Evolutionary conservation across 2,329 filamentous ascomycete species (phyloP), one percentile per base, ranked within the genome.

Genomic region (Botrytis deweyae): DNA sequence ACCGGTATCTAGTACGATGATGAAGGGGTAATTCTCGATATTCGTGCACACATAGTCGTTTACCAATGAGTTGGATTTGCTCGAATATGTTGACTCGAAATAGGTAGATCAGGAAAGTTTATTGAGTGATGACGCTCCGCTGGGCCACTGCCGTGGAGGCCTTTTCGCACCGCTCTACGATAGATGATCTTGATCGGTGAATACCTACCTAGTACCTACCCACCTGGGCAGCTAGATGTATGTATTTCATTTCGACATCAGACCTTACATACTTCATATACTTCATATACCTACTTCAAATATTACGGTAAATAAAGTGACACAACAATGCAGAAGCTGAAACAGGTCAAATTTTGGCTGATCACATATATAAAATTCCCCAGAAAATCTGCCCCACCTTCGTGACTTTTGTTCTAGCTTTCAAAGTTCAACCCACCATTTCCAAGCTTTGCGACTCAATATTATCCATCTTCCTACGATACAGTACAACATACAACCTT

Each of bases 351-450:
- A 58, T 55, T 58, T 58, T 42, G 46, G 36, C 14, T 70, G n/a
- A 70, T 46, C 52, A 61, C n/a, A 9, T 33, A 72, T 33, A 36
- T 29, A 61, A 61, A 72, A 59, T 69, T 71, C 69, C 59, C 69
- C 69, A 71, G 59, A 55, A 65, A 40, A 68, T 52, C 58, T 72
- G 52, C 71, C 71, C 71, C 69, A 71, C 64, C 63, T 72, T 72
- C 70, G 40, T 72, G 52, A 72, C 64, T 68, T 72, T 46, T 12
- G 49, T 59, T 67, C 71, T 55, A 72, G 70, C 71, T 72, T 72
- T 44, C 64, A 38, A 44, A 62, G 22, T 46, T 62, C 68, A 62
- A 62, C 68, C 55, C 59, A 61, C 52, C 36, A 42, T 58, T 68
- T 70, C 55, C 55, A 70, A 70, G 68, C n/a, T 62, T 72, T 52